Conservation (phyloP, 768 basidiomycete species). For the Leccinum sublutescens region DNA sequence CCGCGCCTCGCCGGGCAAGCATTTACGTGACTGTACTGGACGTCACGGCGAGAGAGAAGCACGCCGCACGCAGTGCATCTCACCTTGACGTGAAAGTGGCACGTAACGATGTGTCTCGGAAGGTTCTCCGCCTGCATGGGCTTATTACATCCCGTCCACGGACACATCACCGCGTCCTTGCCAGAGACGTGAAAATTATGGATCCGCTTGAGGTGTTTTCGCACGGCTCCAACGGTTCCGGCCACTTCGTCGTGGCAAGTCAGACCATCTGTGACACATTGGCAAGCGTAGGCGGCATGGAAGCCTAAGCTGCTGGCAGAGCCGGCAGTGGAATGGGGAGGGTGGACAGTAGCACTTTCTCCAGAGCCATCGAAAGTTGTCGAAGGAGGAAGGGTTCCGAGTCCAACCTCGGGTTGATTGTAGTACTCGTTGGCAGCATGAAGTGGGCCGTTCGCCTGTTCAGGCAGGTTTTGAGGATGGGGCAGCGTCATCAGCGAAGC, state of each 20-base stretch:
- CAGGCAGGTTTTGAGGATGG: not conserved
- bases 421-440: not conserved
- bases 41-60: constrained; percentile 22
- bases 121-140: constrained; percentile 17
- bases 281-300: not conserved
- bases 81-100: constrained; percentile 16
- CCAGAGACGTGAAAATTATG: constrained; percentile 10
- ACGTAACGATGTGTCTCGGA: constrained; percentile 17
- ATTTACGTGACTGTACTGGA: constrained; percentile 13
- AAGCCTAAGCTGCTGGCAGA: not conserved
- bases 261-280: not conserved
- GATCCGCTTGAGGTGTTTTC: constrained; percentile 12
- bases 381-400: not conserved
- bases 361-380: not conserved
- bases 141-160: constrained; percentile 12
- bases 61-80: constrained; percentile 10
- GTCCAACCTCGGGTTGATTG: not conserved
- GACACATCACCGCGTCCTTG: constrained; percentile 4
- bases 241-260: constrained; percentile 7
- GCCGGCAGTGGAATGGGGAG: not conserved
- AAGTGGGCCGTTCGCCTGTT: not conserved
- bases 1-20: constrained; percentile 7
- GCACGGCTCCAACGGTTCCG: constrained; percentile 8
- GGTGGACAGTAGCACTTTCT: not conserved
- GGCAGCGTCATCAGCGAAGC: no score